Evolutionary conservation across 2,329 filamentous ascomycete species (phyloP).

Genomic region (Grosmannia huntii): DNA sequence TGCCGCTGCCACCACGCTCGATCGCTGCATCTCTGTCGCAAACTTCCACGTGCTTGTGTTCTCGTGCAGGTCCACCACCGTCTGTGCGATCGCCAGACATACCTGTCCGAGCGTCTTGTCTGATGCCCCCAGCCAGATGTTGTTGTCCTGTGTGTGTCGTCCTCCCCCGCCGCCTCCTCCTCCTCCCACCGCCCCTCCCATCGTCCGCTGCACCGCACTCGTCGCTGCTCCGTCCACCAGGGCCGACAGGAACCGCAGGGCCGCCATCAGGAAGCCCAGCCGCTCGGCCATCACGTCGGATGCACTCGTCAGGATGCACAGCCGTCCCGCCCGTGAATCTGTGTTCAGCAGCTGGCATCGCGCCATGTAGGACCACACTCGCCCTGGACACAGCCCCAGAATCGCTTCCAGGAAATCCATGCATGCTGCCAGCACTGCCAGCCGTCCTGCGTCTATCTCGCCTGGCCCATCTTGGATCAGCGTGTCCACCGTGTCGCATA

Average conservation of each 20-base stretch:
- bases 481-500: slow-evolving; percentile 75
- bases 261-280: slow-evolving; percentile 65
- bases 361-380: slow-evolving; percentile 82
- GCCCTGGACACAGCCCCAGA: slow-evolving; percentile 60
- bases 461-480: slow-evolving; percentile 44
- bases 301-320: slow-evolving; percentile 68
- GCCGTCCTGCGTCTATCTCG: slow-evolving; percentile 47
- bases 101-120: slow-evolving; percentile 65
- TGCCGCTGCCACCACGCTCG: slow-evolving; percentile 54
- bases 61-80: slow-evolving; percentile 72
- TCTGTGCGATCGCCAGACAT: slow-evolving; percentile 58
- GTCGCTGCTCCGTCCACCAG: slow-evolving; percentile 64
- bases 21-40: slow-evolving; percentile 51
- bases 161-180: slow-evolving; percentile 23
- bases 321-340: slow-evolving; percentile 61
- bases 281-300: slow-evolving; percentile 66
- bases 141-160: slow-evolving; percentile 32
- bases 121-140: slow-evolving; percentile 54
- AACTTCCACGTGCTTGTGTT: slow-evolving; percentile 82
- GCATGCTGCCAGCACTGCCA: slow-evolving; percentile 57
- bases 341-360: slow-evolving; percentile 69
- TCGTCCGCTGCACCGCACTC: slow-evolving; percentile 55
- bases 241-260: slow-evolving; percentile 59
- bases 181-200: no score
- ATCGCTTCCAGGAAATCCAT: slow-evolving; percentile 68